Percentiles rank a stretch among this genome's conserved stretches.
Conservation (phyloP, 2,329 filamentous ascomycete species). For the Massarina eburnea region DNA sequence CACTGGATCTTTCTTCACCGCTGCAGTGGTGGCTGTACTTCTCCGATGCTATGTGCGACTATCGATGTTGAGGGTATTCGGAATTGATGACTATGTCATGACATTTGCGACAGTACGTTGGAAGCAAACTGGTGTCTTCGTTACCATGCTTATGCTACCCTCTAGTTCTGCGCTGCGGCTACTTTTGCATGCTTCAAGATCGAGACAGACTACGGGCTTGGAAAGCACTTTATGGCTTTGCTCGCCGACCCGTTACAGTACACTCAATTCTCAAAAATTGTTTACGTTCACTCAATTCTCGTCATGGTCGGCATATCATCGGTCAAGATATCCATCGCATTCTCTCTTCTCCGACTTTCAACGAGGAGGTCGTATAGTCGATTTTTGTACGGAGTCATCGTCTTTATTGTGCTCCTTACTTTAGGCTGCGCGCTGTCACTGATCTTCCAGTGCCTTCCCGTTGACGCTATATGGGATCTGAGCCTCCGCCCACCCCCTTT, state of each 20-base stretch:
- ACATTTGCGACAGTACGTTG: slow-evolving; percentile 43
- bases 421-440: slow-evolving; percentile 49
- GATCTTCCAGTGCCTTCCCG: slow-evolving; percentile 52
- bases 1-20: slow-evolving; percentile 41
- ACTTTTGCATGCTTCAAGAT: slow-evolving; percentile 48
- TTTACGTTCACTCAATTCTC: slow-evolving; percentile 49
- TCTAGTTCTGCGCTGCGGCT: slow-evolving; percentile 15
- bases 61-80: slow-evolving; percentile 51
- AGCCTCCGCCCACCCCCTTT: slow-evolving; percentile 33
- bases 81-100: slow-evolving; percentile 54
- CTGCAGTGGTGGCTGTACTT: slow-evolving; percentile 44
- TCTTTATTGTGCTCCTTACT: slow-evolving; percentile 47
- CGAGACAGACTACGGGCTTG: slow-evolving; percentile 51
- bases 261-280: slow-evolving; percentile 43
- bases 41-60: slow-evolving; percentile 52
- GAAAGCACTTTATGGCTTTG: slow-evolving; percentile 48
- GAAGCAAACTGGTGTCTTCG: not conserved
- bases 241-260: slow-evolving; percentile 29
- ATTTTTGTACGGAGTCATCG: slow-evolving; percentile 48
- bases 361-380: slow-evolving; percentile 35
- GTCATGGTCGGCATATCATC: slow-evolving; percentile 49
- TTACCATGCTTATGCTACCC: slow-evolving; percentile 3
- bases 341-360: slow-evolving; percentile 50
- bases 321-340: slow-evolving; percentile 53
- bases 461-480: slow-evolving; percentile 50